Evolutionary conservation across 768 basidiomycete species (phyloP).

Genomic region (Mycena alexandri): DNA sequence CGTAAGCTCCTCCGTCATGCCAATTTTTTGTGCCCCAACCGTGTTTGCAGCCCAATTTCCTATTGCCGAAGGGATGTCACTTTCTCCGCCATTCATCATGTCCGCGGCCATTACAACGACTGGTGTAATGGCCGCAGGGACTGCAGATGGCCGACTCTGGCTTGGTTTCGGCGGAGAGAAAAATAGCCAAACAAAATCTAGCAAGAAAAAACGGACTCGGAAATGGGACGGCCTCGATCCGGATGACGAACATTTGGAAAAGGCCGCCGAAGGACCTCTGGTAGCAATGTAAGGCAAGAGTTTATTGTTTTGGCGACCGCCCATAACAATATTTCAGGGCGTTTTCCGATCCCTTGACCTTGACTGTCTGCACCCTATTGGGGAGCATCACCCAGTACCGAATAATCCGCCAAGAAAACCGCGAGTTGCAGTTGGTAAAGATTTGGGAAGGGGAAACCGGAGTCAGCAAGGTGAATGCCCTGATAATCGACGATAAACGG

Average conservation of each 20-base stretch:
- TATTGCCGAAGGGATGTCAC: constrained; percentile 61
- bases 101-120: constrained; percentile 69
- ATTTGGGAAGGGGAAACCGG: constrained; percentile 61
- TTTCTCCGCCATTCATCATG: constrained; percentile 83
- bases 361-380: constrained; percentile 72
- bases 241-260: constrained; percentile 57
- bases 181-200: constrained; percentile 33
- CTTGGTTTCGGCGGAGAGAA: constrained; percentile 79
- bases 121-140: constrained; percentile 76
- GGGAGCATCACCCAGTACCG: constrained; percentile 67
- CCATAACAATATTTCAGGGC: constrained; percentile 51
- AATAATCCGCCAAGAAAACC: constrained; percentile 54
- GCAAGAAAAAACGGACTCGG: constrained; percentile 66
- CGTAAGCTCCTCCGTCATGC: constrained; percentile 51
- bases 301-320: background rate
- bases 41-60: constrained; percentile 51
- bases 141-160: constrained; percentile 82
- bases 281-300: constrained; percentile 67
- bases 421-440: constrained; percentile 56
- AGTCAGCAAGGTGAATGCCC: constrained; percentile 75
- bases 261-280: constrained; percentile 80
- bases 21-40: constrained; percentile 12
- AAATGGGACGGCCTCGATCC: constrained; percentile 80
- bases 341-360: constrained; percentile 59
- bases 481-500: constrained; percentile 61